Base-by-base conservation (phyloP, 2,329 filamentous ascomycete genomes). In the Phaeophleospora eucalypticola region DNA sequence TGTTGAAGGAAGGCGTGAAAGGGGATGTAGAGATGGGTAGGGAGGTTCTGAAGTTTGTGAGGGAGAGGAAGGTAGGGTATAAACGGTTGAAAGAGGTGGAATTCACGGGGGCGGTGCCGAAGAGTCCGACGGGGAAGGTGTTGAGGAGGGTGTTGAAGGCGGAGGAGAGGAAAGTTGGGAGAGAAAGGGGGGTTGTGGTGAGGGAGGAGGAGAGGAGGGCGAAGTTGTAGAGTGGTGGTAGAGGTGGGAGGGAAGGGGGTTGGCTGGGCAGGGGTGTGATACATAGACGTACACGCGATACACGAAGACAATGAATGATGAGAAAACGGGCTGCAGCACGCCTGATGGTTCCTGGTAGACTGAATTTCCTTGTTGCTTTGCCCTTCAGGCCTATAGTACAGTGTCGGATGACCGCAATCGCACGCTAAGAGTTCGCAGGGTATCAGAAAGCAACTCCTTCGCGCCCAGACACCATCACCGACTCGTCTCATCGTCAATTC, bases 91-190 rank as follows among this genome's bases (percentile, higher is more conserved):
- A 76, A 59, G 83, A 45, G 77, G 68, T 86, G 3, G 78, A 81
- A 63, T 85, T 85, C 52, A 70, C 83, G 15, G 78, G 81, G 38
- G 71, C 71, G 39, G 78, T 89, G 18, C 85, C 85, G 10, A 88
- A 88, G 74, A 85, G 79, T 60, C 76, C 83, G 0, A 85, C 81
- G 58, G 84, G 85, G 18, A 88, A 88, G 76, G 83, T 88, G 45
- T 65, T 88, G 59, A 71, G 83, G 36, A 71, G 84, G 20, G 58
- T 86, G 36, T 62, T 83, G 59, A 76, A 72, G 53, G 54, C 45
- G 52, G 65, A 62, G 48, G 71, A 79, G 41, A 58, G 65, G 53
- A 71, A 70, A 37, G 58, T 62, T 69, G 39, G 24, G 10, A 52
- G 59, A 36, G 36, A 36, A 29, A 58, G 41, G 34, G 59, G 58